A percentile compares a stretch with the other conserved stretches of the same genome.
These are phyloP conservation scores for Neospermospora avenae DNA, from an alignment of 2,329 filamentous ascomycete species.

Conservation along the genomic window DNA sequence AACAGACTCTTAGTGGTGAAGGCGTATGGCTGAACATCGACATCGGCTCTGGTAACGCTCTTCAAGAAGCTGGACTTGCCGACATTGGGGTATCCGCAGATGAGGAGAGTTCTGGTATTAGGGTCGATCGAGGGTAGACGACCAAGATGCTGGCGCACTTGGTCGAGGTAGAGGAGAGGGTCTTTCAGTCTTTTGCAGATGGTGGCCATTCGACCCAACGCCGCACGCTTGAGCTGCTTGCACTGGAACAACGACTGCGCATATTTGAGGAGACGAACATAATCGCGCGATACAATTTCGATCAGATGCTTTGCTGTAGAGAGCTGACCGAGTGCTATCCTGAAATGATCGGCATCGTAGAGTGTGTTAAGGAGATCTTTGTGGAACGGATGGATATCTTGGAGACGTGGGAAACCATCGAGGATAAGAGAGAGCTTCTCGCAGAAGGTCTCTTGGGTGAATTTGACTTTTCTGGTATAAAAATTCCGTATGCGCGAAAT, in stretches of 20 bases:
- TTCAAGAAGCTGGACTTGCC: slow-evolving; percentile 96
- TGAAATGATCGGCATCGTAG: slow-evolving; percentile 97
- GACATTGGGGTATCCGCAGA: slow-evolving; percentile 96
- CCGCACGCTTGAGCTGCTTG: slow-evolving; percentile 97
- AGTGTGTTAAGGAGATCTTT: slow-evolving; percentile 86
- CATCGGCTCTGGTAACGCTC: slow-evolving; percentile 89
- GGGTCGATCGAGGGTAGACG: slow-evolving; percentile 98
- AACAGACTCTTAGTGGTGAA: slow-evolving; percentile 98
- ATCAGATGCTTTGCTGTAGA: slow-evolving; percentile 96
- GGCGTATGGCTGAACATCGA: slow-evolving; percentile 95
- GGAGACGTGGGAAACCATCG: slow-evolving; percentile 86
- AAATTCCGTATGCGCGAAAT: slow-evolving; percentile 91
- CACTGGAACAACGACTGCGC: slow-evolving; percentile 96
- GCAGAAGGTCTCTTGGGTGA: slow-evolving; percentile 92
- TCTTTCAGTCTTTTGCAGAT: slow-evolving; percentile 94
- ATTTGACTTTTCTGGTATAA: slow-evolving; percentile 98
- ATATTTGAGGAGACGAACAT: slow-evolving; percentile 94
- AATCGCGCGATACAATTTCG: slow-evolving; percentile 93
- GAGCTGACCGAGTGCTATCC: slow-evolving; percentile 92
- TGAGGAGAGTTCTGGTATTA: slow-evolving; percentile 91
- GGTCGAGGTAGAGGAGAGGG: slow-evolving; percentile 90
- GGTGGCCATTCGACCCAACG: slow-evolving; percentile 95
- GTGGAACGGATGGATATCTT: slow-evolving; percentile 95
- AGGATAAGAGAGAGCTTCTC: slow-evolving; percentile 91
- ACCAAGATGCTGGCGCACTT: slow-evolving; percentile 93